Percentiles rank a stretch among this genome's conserved stretches.
phyloP scores from a whole-genome alignment of 148 eudicot genomes.

The Chenopodium album region DNA sequence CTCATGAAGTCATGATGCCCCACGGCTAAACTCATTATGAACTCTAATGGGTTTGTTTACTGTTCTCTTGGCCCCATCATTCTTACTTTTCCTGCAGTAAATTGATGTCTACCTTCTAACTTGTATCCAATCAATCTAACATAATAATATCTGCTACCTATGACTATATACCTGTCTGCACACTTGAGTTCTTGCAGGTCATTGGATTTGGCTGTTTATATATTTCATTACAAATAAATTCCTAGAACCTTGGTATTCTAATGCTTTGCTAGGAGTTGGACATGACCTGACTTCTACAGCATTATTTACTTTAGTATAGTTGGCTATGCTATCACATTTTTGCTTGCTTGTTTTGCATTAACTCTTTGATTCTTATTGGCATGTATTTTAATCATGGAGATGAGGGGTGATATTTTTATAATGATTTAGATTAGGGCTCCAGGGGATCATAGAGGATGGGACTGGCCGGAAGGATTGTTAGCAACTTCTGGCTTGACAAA shows the following conservation, averaged over 20 bases:
- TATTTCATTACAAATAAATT: neutral
- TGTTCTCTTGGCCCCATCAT: too few species aligned
- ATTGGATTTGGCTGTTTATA: neutral
- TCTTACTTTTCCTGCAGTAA: neutral
- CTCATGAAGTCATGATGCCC: neutral
- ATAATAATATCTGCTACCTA: constrained; percentile 2
- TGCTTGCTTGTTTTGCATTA: constrained; percentile 20
- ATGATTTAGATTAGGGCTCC: constrained; percentile 65
- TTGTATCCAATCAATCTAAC: neutral
- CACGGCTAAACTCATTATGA: neutral
- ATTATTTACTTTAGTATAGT: neutral
- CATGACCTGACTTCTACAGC: constrained; percentile 7
- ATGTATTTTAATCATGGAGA: constrained; percentile 38
- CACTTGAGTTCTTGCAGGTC: neutral
- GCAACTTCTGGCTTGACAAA: constrained; percentile 39
- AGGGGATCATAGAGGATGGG: constrained; percentile 72
- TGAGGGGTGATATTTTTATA: constrained; percentile 50
- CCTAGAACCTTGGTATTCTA: neutral
- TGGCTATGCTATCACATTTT: neutral
- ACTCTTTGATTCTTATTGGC: constrained; percentile 32
- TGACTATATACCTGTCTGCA: neutral
- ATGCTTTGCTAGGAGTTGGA: neutral
- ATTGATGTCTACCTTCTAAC: neutral
- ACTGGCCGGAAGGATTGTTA: constrained; percentile 67
- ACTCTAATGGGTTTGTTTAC: neutral